A percentile compares a stretch with the other conserved stretches of the same genome.
Conservation (phyloP, 129 eudicot species). For the Flaveria trinervia region DNA sequence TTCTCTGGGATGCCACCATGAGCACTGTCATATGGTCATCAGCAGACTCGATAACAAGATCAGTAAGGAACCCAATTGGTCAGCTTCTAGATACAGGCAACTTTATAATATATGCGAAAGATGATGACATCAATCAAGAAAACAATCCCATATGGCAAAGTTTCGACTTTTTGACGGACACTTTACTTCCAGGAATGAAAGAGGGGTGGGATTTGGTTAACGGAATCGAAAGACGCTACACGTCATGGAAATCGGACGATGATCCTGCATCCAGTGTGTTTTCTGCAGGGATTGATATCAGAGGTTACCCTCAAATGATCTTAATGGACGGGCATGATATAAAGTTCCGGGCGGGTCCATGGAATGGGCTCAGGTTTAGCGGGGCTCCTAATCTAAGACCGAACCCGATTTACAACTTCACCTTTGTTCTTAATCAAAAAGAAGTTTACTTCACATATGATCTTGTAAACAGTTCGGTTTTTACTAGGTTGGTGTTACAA, state of each 20-base stretch:
- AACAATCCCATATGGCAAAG: constrained; percentile 1
- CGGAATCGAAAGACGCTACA: background rate
- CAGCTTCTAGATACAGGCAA: background rate
- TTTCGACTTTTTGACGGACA: background rate
- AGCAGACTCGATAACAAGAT: background rate
- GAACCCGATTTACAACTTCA: background rate
- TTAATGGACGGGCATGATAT: background rate
- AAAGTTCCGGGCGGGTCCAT: background rate
- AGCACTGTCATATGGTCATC: background rate
- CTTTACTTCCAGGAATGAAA: constrained; percentile 14
- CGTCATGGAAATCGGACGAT: constrained; percentile 19
- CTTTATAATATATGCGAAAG: too few species aligned
- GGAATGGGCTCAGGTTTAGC: background rate
- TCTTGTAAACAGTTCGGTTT: background rate
- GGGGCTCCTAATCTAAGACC: background rate
- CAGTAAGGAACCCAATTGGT: background rate
- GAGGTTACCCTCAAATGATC: background rate
- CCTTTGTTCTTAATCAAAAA: background rate
- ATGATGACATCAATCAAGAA: too few species aligned
- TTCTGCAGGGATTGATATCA: background rate
- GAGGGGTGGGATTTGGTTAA: background rate
- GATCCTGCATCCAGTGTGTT: constrained; percentile 15
- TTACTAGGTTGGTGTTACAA: constrained; percentile 2
- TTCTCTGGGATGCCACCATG: background rate
- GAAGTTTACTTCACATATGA: background rate